These are phyloP conservation scores for Oxalis stricta DNA, from an alignment of 441 rosid species.

Conservation along the genomic window DNA sequence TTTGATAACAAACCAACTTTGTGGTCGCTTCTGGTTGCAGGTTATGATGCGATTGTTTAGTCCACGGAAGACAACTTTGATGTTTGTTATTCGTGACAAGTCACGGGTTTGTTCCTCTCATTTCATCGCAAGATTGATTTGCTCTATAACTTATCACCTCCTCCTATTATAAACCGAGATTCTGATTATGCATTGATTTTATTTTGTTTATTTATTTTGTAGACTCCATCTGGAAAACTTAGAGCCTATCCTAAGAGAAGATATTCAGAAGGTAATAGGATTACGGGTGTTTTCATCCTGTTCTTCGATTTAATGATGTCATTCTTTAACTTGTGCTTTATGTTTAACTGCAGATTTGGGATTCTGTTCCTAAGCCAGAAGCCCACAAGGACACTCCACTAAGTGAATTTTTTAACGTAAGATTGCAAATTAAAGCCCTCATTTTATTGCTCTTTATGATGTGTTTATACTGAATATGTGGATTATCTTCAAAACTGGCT, in stretches of 20 bases:
- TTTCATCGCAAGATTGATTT: not conserved
- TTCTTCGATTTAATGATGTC: conserved; percentile 1
- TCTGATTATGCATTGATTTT: conserved; percentile 4
- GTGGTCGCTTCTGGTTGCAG: conserved; percentile 25
- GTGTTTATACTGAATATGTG: conserved; percentile 7
- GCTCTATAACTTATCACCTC: not conserved
- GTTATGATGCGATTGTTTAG: conserved; percentile 99
- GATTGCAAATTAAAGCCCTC: conserved; percentile 8
- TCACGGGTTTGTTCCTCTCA: conserved; percentile 51
- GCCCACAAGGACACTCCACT: conserved; percentile 86
- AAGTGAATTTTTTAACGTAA: conserved; percentile 94
- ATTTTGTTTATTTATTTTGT: no score
- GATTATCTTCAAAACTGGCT: conserved; percentile 11
- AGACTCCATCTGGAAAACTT: conserved; percentile 96
- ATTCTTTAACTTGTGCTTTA: conserved; percentile 5
- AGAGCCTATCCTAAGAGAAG: conserved; percentile 93
- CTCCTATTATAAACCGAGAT: not conserved
- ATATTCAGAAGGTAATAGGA: conserved; percentile 75
- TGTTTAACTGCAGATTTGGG: conserved; percentile 77
- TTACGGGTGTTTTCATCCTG: conserved; percentile 7
- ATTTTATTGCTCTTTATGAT: not conserved
- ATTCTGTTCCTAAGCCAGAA: conserved; percentile 85
- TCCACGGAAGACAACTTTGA: conserved; percentile 93
- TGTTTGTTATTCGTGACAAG: conserved; percentile 99
- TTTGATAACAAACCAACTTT: conserved; percentile 6